Conservation (phyloP, 345 rosid species). For the Populus nigra region DNA sequence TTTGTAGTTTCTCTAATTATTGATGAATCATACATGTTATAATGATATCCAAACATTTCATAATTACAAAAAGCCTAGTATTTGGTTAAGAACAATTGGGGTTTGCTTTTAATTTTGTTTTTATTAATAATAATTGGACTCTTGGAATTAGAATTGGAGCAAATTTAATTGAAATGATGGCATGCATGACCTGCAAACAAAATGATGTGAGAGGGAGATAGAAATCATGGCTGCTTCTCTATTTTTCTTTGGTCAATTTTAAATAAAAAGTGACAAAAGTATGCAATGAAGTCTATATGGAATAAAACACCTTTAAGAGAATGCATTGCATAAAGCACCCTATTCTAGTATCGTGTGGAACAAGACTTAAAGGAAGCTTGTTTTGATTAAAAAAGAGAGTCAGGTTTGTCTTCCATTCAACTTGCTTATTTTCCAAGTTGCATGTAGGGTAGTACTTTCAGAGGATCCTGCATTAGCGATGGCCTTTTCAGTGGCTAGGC, state of each 20-base stretch:
- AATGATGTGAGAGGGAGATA: neutral
- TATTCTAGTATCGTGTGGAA: too few species aligned
- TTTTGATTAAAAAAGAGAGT: neutral
- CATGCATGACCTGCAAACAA: neutral
- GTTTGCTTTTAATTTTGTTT: neutral
- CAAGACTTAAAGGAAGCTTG: neutral
- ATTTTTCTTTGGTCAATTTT: too few species aligned
- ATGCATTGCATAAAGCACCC: neutral
- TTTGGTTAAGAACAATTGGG: neutral
- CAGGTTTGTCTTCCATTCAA: neutral
- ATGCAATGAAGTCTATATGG: neutral
- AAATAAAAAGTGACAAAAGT: neutral
- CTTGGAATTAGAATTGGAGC: neutral
- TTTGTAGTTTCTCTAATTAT: neutral
- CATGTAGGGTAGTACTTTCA: slow-evolving; percentile 74
- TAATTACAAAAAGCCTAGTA: neutral
- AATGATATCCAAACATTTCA: neutral
- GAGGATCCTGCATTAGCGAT: slow-evolving; percentile 98
- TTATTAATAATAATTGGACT: neutral
- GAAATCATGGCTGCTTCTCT: neutral
- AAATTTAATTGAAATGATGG: neutral
- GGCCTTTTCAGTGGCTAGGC: slow-evolving; percentile 95
- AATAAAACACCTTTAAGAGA: neutral
- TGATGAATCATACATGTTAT: neutral
- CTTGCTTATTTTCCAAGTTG: slow-evolving; percentile 12